Base-by-base conservation (phyloP, 1,284 basidiomycete species). In the Stereum hirsutum region DNA sequence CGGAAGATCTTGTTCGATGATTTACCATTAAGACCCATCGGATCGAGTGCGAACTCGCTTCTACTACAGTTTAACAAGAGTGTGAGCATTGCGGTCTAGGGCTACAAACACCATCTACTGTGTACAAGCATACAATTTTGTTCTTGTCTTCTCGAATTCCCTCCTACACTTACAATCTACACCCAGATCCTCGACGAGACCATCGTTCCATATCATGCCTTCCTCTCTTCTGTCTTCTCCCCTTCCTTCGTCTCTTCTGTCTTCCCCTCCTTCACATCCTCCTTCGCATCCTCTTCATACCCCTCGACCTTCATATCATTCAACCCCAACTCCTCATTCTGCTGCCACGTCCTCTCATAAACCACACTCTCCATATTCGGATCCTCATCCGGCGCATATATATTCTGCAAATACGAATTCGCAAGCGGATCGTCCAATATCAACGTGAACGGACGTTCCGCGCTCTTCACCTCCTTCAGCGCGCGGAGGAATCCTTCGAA, bases 221-320 rank as follows among this genome's bases (percentile, higher is more conserved):
- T 35, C n/a, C 33, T 30, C n/a, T 3, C 46, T 48, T 43, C n/a
- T n/a, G n/a, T n/a, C n/a, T n/a, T n/a, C n/a, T n/a, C n/a, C n/a
- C n/a, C n/a, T n/a, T n/a, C n/a, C n/a, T n/a, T n/a, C n/a, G n/a
- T 14, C 41, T 44, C 20, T 24, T 32, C 4, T 32, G 3, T n/a
- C n/a, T 8, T 8, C 8, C n/a, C 8, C 8, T 32, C n/a, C 19
- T 8, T 17, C 8, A 17, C 28, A 21, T 3, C 23, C 7, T 37
- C 26, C 31, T 42, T 19, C 19, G 15, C 12, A 3, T 59, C 65
- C 21, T 68, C 63, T 49, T 81, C 79, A 57, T 94, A 95, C 1
- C 79, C 80, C 57, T 95, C 91, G 4, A 96, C 81, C 51, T 89
- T 87, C 67, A 99, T 99, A 60, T 99, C 96, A 59, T 97, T 98